Conservation (phyloP, 164 flowering plant species). For the Macadamia integrifolia region DNA sequence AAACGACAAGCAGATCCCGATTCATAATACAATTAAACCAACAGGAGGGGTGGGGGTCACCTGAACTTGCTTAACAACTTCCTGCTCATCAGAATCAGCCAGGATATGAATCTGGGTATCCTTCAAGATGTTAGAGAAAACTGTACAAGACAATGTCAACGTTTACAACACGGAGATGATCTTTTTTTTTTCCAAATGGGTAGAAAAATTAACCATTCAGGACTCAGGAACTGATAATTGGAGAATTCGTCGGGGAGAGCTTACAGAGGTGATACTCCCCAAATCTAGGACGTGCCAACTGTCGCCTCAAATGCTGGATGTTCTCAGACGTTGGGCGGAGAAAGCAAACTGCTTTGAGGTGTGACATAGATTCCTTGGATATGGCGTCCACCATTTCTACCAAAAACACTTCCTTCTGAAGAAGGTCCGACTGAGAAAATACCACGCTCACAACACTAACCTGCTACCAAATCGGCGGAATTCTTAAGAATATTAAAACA, state of each 20-base stretch:
- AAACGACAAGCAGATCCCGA: background rate
- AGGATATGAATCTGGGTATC: constrained; percentile 78
- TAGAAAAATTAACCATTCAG: background rate
- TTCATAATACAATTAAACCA: background rate
- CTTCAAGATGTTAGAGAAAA: constrained; percentile 88
- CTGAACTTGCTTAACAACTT: constrained; percentile 95
- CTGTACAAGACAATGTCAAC: constrained; percentile 30
- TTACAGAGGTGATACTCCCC: constrained; percentile 93
- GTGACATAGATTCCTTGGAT: constrained; percentile 85
- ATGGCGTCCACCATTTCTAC: constrained; percentile 79
- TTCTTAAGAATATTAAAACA: background rate
- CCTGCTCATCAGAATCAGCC: constrained; percentile 96
- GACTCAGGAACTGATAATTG: no score
- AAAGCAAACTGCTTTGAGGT: constrained; percentile 90
- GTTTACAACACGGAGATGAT: background rate
- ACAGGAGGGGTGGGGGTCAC: constrained; percentile 23
- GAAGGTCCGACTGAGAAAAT: constrained; percentile 89
- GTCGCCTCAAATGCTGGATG: constrained; percentile 66
- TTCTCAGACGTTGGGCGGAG: constrained; percentile 83
- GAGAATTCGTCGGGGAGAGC: constrained; percentile 13
- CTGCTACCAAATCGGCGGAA: constrained; percentile 30
- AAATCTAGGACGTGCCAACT: constrained; percentile 79
- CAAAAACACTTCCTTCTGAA: constrained; percentile 87
- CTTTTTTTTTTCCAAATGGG: background rate
- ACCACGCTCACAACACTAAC: constrained; percentile 90